Evolutionary conservation across 176 grass and related monocot species (phyloP).

Genomic region (Oryza longistaminata): DNA sequence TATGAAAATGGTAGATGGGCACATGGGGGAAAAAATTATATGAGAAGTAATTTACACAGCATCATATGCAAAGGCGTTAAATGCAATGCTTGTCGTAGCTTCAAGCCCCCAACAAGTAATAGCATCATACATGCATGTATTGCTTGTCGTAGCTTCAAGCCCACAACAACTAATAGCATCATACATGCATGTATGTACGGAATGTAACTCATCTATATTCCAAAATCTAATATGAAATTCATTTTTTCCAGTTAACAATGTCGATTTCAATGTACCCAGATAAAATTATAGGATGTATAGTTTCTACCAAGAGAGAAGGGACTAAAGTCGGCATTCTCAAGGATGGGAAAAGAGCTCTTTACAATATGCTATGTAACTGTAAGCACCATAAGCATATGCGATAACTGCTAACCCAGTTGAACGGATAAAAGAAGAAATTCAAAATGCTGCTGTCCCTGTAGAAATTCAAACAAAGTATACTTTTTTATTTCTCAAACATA

Average conservation of each 20-base stretch:
- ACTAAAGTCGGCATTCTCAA: background rate
- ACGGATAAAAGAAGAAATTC: background rate
- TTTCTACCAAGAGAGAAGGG: slow-evolving; percentile 3
- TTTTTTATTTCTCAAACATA: too few relatives aligned
- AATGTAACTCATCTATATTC: background rate
- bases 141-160: background rate
- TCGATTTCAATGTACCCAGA: background rate
- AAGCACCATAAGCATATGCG: background rate
- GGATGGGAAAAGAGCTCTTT: too few relatives aligned
- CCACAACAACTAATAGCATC: background rate
- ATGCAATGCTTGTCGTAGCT: too few relatives aligned
- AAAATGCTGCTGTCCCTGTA: background rate
- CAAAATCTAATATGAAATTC: background rate
- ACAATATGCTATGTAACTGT: too few relatives aligned
- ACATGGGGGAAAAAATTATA: too few relatives aligned
- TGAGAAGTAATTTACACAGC: too few relatives aligned
- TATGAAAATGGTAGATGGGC: too few relatives aligned
- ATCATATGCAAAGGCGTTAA: too few relatives aligned
- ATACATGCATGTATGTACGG: background rate
- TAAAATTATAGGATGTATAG: background rate
- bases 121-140: too few relatives aligned
- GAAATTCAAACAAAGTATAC: background rate
- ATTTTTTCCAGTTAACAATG: slow-evolving; percentile 1
- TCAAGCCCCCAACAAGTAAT: too few relatives aligned
- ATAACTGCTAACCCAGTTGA: background rate